Evolutionary conservation across 2,329 filamentous ascomycete species (phyloP).

Genomic region (Xylaria digitata): DNA sequence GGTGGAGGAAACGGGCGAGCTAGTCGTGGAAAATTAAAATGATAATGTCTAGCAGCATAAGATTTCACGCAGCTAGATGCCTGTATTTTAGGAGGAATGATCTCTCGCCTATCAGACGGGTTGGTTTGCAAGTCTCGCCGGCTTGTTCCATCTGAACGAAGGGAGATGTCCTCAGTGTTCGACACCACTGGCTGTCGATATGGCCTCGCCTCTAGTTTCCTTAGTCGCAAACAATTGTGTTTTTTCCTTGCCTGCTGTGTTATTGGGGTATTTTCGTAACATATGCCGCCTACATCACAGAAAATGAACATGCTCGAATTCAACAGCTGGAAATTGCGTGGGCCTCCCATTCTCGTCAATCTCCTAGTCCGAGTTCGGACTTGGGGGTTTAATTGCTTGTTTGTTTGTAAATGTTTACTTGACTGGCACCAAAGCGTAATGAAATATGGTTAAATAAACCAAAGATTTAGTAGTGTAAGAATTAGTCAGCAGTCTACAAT

Average conservation of each 20-base stretch:
- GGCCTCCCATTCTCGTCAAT: not conserved
- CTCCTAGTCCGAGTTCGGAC: no score
- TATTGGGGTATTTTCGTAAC: conserved; percentile 45
- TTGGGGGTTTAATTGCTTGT: not conserved
- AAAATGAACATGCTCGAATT: conserved; percentile 36
- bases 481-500: no score
- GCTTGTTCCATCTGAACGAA: conserved; percentile 43
- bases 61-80: conserved; percentile 47
- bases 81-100: conserved; percentile 52
- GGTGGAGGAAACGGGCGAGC: conserved; percentile 45
- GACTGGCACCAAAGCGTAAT: no score
- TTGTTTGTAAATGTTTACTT: not conserved
- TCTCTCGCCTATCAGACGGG: conserved; percentile 38
- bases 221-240: conserved; percentile 46
- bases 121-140: conserved; percentile 38
- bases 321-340: not conserved
- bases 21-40: conserved; percentile 45
- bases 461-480: no score
- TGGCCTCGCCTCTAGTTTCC: conserved; percentile 50
- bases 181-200: conserved; percentile 42
- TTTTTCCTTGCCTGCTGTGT: conserved; percentile 49
- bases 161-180: conserved; percentile 40
- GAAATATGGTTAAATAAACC: no score
- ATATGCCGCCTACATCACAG: conserved; percentile 46
- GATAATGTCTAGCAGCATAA: conserved; percentile 47